Conservation (phyloP, 2,329 filamentous ascomycete species). For the Talaromyces sp. region DNA sequence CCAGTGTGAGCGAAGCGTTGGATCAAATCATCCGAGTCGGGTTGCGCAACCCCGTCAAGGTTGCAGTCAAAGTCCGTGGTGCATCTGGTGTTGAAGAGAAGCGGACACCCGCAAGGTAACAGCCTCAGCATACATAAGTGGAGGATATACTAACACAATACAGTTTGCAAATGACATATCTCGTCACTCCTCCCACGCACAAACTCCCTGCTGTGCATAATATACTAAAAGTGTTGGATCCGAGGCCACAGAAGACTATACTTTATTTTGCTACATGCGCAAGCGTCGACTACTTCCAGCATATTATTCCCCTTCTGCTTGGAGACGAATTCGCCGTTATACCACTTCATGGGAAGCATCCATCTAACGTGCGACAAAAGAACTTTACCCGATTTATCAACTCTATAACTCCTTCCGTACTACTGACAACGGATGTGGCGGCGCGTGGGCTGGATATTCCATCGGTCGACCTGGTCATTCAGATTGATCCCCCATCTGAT, state of each 20-base stretch:
- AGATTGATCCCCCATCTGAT: conserved; percentile 80
- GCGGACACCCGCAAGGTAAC: conserved; percentile 70
- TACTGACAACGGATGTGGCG: conserved; percentile 89
- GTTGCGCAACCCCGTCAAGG: conserved; percentile 87
- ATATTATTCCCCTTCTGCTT: conserved; percentile 69
- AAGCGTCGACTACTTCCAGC: conserved; percentile 88
- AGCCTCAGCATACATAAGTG: neutral
- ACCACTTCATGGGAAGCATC: conserved; percentile 87
- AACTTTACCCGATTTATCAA: conserved; percentile 80
- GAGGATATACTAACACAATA: neutral
- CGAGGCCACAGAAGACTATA: conserved; percentile 77
- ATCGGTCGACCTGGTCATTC: conserved; percentile 83
- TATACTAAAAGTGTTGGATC: conserved; percentile 65
- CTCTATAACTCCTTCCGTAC: conserved; percentile 68
- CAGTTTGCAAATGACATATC: conserved; percentile 82
- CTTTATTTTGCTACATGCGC: conserved; percentile 92
- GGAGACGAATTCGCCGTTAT: conserved; percentile 65
- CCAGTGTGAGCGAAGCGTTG: conserved; percentile 92
- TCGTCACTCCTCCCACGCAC: conserved; percentile 68
- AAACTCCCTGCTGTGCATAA: conserved; percentile 72
- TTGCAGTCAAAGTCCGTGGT: conserved; percentile 86
- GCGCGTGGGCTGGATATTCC: conserved; percentile 89
- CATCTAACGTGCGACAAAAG: conserved; percentile 78
- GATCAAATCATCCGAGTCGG: conserved; percentile 90
- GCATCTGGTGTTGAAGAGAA: conserved; percentile 72